These are phyloP conservation scores for Turritis glabra DNA, from an alignment of 345 rosid species.

Conservation along the genomic window DNA sequence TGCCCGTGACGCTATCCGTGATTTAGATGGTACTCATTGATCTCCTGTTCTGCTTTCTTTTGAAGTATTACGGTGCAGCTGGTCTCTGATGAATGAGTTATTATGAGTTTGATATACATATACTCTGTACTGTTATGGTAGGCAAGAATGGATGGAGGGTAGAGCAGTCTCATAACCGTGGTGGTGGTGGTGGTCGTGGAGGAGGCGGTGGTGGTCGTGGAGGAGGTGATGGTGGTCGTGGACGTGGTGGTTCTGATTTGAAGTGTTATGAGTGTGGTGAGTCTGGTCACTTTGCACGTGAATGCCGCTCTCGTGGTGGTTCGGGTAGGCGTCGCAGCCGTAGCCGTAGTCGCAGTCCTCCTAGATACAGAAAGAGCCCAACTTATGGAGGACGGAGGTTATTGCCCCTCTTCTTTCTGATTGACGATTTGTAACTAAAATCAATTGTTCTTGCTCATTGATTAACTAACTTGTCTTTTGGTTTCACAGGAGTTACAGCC, in stretches of 20 bases:
- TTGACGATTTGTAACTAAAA: neutral
- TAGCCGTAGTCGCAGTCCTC: slow-evolving; percentile 76
- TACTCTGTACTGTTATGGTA: slow-evolving; percentile 28
- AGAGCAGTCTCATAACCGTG: slow-evolving; percentile 82
- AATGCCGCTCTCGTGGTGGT: slow-evolving; percentile 73
- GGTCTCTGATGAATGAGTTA: neutral
- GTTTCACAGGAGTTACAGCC: slow-evolving; percentile 76
- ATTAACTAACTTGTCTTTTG: slow-evolving; percentile 8
- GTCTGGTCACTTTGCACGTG: slow-evolving; percentile 95
- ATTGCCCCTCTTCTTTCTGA: neutral
- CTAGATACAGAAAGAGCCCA: slow-evolving; percentile 85
- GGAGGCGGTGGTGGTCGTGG: slow-evolving; percentile 51
- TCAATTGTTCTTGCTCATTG: neutral
- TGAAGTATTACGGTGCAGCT: neutral
- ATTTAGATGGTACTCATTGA: slow-evolving; percentile 60
- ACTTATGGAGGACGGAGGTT: slow-evolving; percentile 79
- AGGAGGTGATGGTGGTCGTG: slow-evolving; percentile 59
- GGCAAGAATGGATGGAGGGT: slow-evolving; percentile 96
- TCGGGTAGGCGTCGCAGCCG: slow-evolving; percentile 62
- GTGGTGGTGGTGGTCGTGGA: slow-evolving; percentile 58
- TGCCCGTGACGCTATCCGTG: slow-evolving; percentile 83
- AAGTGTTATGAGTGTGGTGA: slow-evolving; percentile 95
- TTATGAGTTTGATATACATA: neutral
- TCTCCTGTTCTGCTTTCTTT: neutral
- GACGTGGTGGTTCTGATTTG: slow-evolving; percentile 84